Conservation (phyloP, 805 yeast genomes). For the Blastobotrys parvus region DNA sequence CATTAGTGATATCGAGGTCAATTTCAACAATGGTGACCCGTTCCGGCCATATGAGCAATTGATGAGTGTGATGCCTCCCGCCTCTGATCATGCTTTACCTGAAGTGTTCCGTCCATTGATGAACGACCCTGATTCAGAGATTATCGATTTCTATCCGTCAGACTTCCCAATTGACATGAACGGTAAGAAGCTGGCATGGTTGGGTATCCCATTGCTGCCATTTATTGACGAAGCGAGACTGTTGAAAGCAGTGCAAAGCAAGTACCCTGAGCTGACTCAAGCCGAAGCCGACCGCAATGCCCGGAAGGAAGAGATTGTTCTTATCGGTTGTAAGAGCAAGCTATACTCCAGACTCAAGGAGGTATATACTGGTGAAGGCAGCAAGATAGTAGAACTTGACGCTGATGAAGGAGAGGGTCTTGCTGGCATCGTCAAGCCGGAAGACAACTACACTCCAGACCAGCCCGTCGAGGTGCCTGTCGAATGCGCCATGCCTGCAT, state of each 20-base stretch:
- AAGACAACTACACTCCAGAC: conserved; percentile 31
- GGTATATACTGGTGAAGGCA: conserved; percentile 7
- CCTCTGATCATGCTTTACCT: conserved; percentile 81
- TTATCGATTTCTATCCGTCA: conserved; percentile 85
- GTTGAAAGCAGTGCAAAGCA: conserved; percentile 52
- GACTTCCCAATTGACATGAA: conserved; percentile 89
- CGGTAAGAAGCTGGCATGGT: conserved; percentile 93
- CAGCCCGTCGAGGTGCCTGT: conserved; percentile 36
- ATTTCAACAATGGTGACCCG: conserved; percentile 64
- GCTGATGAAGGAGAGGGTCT: conserved; percentile 25
- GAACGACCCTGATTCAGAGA: conserved; percentile 71
- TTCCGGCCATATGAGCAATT: conserved; percentile 87
- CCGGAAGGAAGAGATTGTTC: conserved; percentile 58
- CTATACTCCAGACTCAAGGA: conserved; percentile 33
- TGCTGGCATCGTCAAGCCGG: conserved; percentile 24
- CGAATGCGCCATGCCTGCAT: conserved; percentile 36
- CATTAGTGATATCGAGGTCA: conserved; percentile 37
- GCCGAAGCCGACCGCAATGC: conserved; percentile 66
- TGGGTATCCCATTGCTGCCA: conserved; percentile 83
- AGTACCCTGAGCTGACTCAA: conserved; percentile 55
- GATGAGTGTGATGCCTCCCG: conserved; percentile 93
- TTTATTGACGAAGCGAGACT: conserved; percentile 81
- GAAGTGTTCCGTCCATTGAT: conserved; percentile 71
- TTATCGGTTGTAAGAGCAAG: conserved; percentile 57
- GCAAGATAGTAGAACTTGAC: conserved; percentile 27